Conservation (phyloP, 345 rosid species). For the Punica granatum region DNA sequence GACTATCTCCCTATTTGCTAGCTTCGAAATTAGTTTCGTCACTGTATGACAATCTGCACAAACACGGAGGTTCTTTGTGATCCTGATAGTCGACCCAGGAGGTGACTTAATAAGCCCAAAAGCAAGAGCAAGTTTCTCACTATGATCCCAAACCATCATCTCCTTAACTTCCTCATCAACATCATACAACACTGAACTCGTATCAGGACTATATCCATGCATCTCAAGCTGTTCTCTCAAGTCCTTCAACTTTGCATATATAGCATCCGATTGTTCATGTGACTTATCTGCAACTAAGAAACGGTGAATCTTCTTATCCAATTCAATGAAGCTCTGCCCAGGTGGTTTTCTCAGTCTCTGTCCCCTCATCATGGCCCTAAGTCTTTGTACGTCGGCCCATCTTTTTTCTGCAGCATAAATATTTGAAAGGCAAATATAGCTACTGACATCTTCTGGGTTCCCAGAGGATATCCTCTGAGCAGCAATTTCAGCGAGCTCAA, state of each 20-base stretch:
- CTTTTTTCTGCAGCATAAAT: conserved; percentile 20
- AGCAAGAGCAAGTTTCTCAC: conserved; percentile 20
- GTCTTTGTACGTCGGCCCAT: conserved; percentile 21
- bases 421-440: conserved; percentile 22
- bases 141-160: conserved; percentile 16
- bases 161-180: conserved; percentile 17
- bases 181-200: conserved; percentile 15
- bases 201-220: conserved; percentile 15
- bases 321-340: conserved; percentile 22
- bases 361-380: conserved; percentile 17
- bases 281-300: conserved; percentile 20
- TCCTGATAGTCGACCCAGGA: conserved; percentile 16
- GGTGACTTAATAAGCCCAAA: conserved; percentile 15
- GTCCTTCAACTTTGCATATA: conserved; percentile 13
- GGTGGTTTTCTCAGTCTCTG: conserved; percentile 14
- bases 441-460: conserved; percentile 14
- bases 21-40: conserved; percentile 16
- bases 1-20: conserved; percentile 18
- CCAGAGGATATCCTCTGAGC: conserved; percentile 10
- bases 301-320: conserved; percentile 11
- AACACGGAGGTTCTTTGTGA: conserved; percentile 12
- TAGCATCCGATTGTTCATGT: conserved; percentile 11
- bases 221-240: conserved; percentile 11
- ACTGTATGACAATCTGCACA: conserved; percentile 18
- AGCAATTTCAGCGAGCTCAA: conserved; percentile 18